phyloP scores from a whole-genome alignment of 345 rosid genomes.

The Carallia brachiata region DNA sequence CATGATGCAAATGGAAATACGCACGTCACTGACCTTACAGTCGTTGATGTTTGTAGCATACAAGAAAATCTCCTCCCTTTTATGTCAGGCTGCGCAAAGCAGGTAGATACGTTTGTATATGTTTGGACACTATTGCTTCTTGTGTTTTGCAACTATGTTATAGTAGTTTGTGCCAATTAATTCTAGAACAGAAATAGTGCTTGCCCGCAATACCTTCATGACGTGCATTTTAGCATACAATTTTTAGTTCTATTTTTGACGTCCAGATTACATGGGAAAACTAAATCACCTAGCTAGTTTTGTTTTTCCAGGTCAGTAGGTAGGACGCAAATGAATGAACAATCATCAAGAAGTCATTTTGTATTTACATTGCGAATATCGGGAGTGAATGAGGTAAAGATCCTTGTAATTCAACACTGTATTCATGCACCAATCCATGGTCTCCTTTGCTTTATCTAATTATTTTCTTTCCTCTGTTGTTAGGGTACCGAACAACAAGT shows the following conservation, averaged over 20 bases:
- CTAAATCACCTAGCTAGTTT: background rate
- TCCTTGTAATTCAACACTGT: background rate
- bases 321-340: constrained; percentile 74
- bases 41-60: constrained; percentile 75
- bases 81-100: constrained; percentile 85
- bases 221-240: background rate
- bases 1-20: constrained; percentile 85
- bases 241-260: too few species aligned
- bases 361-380: constrained; percentile 84
- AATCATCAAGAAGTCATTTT: constrained; percentile 75
- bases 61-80: constrained; percentile 73
- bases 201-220: too few species aligned
- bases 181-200: too few species aligned
- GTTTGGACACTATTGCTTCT: background rate
- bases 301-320: constrained; percentile 66
- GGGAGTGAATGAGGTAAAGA: constrained; percentile 79
- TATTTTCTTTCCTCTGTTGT: constrained; percentile 16
- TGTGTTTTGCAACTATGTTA: background rate
- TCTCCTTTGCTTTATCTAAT: background rate
- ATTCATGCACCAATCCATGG: background rate
- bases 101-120: constrained; percentile 42
- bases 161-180: too few species aligned
- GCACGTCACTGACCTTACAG: constrained; percentile 74
- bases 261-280: background rate
- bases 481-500: constrained; percentile 91